phyloP scores from a whole-genome alignment of 2,329 filamentous ascomycete genomes.

The Penicillium italicum region DNA sequence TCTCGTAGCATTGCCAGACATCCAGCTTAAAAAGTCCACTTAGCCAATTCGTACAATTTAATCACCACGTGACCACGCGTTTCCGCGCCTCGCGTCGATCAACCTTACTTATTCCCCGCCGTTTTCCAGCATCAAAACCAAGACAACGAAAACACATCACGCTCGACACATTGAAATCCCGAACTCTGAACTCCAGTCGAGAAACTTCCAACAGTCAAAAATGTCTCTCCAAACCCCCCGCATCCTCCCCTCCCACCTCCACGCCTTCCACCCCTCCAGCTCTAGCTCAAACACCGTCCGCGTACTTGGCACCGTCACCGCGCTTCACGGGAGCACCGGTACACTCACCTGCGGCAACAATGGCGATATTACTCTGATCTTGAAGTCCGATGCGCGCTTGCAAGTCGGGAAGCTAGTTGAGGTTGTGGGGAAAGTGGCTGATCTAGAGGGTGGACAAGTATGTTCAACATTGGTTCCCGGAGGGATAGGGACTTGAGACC shows the following conservation, averaged over 20 bases:
- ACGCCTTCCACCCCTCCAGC: conserved; percentile 62
- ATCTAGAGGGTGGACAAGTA: conserved; percentile 41
- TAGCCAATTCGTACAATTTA: background rate
- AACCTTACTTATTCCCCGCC: background rate
- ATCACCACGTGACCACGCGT: conserved; percentile 26
- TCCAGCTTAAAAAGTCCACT: background rate
- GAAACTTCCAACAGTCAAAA: conserved; percentile 15
- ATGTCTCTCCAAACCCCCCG: conserved; percentile 79
- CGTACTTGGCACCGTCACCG: conserved; percentile 77
- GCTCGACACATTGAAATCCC: background rate
- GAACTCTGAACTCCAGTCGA: background rate
- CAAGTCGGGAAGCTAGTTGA: conserved; percentile 47
- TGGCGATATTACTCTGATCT: conserved; percentile 67
- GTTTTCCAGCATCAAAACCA: background rate
- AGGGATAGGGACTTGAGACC: background rate
- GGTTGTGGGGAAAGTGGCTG: conserved; percentile 46
- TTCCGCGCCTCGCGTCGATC: conserved; percentile 17
- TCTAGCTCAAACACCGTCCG: conserved; percentile 58
- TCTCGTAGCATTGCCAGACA: background rate
- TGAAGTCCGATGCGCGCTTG: conserved; percentile 58
- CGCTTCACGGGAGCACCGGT: conserved; percentile 76
- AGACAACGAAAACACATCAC: background rate
- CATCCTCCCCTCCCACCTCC: conserved; percentile 74
- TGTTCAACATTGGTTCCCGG: conserved; percentile 4
- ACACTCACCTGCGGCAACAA: conserved; percentile 67